Percentiles rank a stretch among this genome's conserved stretches.
These are phyloP conservation scores for Lipomyces yamadae DNA, from an alignment of 805 yeast genomes.

Conservation along the genomic window DNA sequence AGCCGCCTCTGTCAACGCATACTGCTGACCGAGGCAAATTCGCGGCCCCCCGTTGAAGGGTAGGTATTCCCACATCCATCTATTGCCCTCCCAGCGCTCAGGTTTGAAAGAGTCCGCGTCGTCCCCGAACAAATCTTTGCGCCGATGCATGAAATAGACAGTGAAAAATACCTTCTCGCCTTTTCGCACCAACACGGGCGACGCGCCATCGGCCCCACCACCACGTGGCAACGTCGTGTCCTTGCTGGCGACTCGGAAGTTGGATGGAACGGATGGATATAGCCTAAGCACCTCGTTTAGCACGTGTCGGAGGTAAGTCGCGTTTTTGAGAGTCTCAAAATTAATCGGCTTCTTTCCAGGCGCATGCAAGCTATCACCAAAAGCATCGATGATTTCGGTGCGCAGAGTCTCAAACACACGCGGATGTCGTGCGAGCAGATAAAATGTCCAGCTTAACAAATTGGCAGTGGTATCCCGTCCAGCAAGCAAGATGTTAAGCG, in stretches of 20 bases:
- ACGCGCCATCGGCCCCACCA: slow-evolving; percentile 51
- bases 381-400: slow-evolving; percentile 47
- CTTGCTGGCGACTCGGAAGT: slow-evolving; percentile 52
- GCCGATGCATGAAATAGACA: slow-evolving; percentile 53
- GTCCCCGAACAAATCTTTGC: slow-evolving; percentile 50
- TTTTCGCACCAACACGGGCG: slow-evolving; percentile 52
- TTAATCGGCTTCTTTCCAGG: slow-evolving; percentile 41
- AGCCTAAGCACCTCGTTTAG: slow-evolving; percentile 56
- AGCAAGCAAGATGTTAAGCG: slow-evolving; percentile 56
- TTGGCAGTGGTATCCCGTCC: slow-evolving; percentile 63
- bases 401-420: slow-evolving; percentile 46
- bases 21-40: slow-evolving; percentile 61
- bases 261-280: slow-evolving; percentile 58
- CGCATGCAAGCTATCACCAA: slow-evolving; percentile 42
- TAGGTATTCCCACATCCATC: slow-evolving; percentile 55
- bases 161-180: slow-evolving; percentile 51
- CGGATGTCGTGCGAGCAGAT: slow-evolving; percentile 51
- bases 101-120: slow-evolving; percentile 54
- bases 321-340: slow-evolving; percentile 55
- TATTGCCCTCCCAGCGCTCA: slow-evolving; percentile 52
- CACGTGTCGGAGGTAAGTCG: slow-evolving; percentile 54
- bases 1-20: slow-evolving; percentile 59
- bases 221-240: slow-evolving; percentile 59
- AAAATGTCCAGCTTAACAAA: slow-evolving; percentile 52
- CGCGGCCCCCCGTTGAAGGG: slow-evolving; percentile 64